Conservation (phyloP, 2,329 filamentous ascomycete species). For the Decorospora gaudefroyi region DNA sequence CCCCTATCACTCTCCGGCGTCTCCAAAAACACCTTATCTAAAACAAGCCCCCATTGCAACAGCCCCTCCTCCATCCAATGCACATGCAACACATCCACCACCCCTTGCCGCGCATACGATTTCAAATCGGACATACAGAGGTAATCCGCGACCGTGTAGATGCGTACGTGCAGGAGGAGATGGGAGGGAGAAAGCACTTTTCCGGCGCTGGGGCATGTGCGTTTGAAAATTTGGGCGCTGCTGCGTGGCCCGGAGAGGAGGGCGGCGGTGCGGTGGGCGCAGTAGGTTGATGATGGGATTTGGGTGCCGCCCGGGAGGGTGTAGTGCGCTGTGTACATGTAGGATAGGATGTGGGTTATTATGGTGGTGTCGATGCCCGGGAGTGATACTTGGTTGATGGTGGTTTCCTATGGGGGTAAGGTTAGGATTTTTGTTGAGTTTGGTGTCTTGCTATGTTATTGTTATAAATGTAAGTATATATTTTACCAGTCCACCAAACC, state of each 20-base stretch:
- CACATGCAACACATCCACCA: constrained; percentile 12
- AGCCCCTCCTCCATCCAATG: constrained; percentile 10
- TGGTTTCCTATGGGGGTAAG: not conserved
- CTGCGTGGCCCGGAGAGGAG: not conserved
- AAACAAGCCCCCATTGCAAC: constrained; percentile 5
- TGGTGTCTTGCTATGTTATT: not conserved
- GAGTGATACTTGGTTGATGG: not conserved
- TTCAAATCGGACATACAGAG: constrained; percentile 8
- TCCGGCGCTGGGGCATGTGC: constrained; percentile 8
- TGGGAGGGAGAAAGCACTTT: constrained; percentile 5
- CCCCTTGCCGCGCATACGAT: constrained; percentile 1
- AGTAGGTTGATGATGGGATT: constrained; percentile 2
- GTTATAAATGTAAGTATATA: not conserved
- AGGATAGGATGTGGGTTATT: constrained; percentile 13
- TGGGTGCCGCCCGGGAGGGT: constrained; percentile 4
- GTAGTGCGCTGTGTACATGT: constrained; percentile 12
- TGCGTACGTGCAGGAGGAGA: constrained; percentile 9
- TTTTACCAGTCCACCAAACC: constrained; percentile 5
- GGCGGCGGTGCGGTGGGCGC: constrained; percentile 6
- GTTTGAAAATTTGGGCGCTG: constrained; percentile 2
- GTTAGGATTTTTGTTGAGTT: no score
- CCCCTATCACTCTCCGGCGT: constrained; percentile 10
- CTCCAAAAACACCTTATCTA: constrained; percentile 9
- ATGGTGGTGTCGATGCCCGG: not conserved
- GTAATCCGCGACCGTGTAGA: constrained; percentile 15